Conservation (phyloP, 2,329 filamentous ascomycete species). For the Cercospora zeina region DNA sequence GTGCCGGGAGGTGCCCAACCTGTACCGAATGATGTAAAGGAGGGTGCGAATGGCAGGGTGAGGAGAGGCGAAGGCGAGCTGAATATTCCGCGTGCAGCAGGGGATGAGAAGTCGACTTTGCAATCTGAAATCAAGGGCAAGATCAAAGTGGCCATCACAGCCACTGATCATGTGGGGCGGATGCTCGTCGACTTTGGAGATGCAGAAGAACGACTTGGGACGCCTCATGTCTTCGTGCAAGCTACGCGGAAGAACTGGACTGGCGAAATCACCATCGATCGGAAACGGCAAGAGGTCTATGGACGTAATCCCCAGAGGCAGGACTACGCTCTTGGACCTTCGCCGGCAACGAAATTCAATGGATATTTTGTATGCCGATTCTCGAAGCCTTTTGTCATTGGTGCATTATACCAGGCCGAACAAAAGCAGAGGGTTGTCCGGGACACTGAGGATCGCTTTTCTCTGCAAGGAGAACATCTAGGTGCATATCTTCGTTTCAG, state of each 20-base stretch:
- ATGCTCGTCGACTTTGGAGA: constrained; percentile 45
- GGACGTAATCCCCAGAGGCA: constrained; percentile 52
- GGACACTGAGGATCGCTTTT: constrained; percentile 15
- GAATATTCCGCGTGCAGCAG: not conserved
- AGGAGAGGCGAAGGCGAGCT: constrained; percentile 12
- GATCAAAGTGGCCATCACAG: constrained; percentile 45
- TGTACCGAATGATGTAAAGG: constrained; percentile 42
- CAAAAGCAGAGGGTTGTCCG: not conserved
- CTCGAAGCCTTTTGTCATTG: constrained; percentile 43
- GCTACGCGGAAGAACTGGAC: constrained; percentile 52
- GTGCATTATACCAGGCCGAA: not conserved
- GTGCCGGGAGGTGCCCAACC: constrained; percentile 47
- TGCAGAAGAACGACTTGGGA: not conserved
- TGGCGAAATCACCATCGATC: constrained; percentile 46
- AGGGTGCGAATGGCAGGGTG: constrained; percentile 48
- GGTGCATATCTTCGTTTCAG: constrained; percentile 49
- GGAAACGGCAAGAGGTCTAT: constrained; percentile 43
- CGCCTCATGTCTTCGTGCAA: constrained; percentile 49
- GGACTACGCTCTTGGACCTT: constrained; percentile 50
- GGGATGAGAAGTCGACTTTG: not conserved
- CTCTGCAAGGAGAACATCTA: constrained; percentile 42
- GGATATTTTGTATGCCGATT: constrained; percentile 53
- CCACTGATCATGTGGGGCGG: constrained; percentile 48
- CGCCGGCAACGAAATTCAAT: constrained; percentile 45
- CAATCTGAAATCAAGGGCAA: not conserved